Evolutionary conservation across 2,329 filamentous ascomycete species (phyloP).

Genomic region (Epichloe gansuensis): DNA sequence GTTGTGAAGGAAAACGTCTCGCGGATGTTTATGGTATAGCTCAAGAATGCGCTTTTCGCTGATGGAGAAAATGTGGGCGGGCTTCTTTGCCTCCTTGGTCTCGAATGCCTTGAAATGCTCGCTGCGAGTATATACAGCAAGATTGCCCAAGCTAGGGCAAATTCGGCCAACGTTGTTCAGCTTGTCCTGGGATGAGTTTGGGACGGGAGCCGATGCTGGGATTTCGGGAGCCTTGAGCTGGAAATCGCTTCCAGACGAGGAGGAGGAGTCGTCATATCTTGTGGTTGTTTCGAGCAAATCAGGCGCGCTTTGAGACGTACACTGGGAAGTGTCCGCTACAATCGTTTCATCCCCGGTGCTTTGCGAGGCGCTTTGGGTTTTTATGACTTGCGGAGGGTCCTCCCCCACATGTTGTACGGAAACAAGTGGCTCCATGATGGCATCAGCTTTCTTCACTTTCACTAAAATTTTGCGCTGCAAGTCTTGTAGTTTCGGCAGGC

Average conservation of each 20-base stretch:
- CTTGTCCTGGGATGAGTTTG: slow-evolving; percentile 10
- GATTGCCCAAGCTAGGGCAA: slow-evolving; percentile 54
- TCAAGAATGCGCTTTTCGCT: slow-evolving; percentile 62
- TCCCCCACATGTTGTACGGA: neutral
- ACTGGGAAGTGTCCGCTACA: neutral
- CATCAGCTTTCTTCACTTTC: slow-evolving; percentile 56
- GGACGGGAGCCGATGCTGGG: neutral
- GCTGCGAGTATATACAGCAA: slow-evolving; percentile 79
- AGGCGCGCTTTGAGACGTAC: slow-evolving; percentile 7
- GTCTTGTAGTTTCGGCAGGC: slow-evolving; percentile 57
- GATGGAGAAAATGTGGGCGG: slow-evolving; percentile 72
- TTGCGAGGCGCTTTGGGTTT: slow-evolving; percentile 15
- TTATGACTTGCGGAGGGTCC: slow-evolving; percentile 6
- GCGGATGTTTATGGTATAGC: slow-evolving; percentile 47
- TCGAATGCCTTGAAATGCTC: slow-evolving; percentile 66
- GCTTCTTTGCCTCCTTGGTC: slow-evolving; percentile 46
- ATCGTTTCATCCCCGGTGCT: neutral
- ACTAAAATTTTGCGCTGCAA: slow-evolving; percentile 70
- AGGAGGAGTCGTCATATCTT: slow-evolving; percentile 24
- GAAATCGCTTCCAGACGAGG: slow-evolving; percentile 31
- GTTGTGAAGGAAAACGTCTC: slow-evolving; percentile 77
- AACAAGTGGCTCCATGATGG: slow-evolving; percentile 15
- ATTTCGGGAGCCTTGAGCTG: slow-evolving; percentile 6
- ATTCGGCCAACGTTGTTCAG: slow-evolving; percentile 44
- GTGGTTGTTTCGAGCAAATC: slow-evolving; percentile 16